Conservation (phyloP, 371 early-diverging fungal genomes). For the Mucor plumbeus region DNA sequence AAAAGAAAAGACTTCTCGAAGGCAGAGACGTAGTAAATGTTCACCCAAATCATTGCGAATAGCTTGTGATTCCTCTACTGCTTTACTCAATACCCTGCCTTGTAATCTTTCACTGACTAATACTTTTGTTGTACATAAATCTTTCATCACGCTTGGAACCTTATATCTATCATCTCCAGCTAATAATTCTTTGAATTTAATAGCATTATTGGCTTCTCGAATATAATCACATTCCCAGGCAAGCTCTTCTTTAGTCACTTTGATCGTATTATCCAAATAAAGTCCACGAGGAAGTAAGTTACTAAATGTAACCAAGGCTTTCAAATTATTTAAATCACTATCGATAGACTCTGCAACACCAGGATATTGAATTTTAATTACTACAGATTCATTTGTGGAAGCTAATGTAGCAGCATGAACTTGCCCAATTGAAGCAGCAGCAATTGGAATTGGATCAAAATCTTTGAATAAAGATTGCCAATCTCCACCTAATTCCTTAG, state of each 20-base stretch:
- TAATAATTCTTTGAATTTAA: conserved; percentile 69
- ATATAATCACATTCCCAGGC: conserved; percentile 94
- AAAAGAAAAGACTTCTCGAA: conserved; percentile 91
- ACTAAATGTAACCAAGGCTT: conserved; percentile 78
- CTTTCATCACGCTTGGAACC: conserved; percentile 78
- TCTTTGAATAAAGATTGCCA: conserved; percentile 75
- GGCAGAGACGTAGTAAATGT: conserved; percentile 78
- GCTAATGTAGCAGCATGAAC: conserved; percentile 82
- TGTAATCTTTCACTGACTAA: conserved; percentile 82
- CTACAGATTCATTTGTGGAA: conserved; percentile 64
- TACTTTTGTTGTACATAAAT: conserved; percentile 75
- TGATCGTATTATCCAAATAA: conserved; percentile 95
- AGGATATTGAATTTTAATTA: conserved; percentile 97
- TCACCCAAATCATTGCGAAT: conserved; percentile 68
- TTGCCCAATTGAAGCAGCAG: conserved; percentile 97
- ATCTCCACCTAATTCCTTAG: conserved; percentile 72
- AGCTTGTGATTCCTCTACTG: conserved; percentile 68
- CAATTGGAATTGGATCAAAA: conserved; percentile 84
- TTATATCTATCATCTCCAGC: conserved; percentile 66
- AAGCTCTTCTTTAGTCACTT: conserved; percentile 90
- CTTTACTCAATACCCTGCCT: conserved; percentile 77
- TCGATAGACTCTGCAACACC: conserved; percentile 91
- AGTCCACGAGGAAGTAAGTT: conserved; percentile 91
- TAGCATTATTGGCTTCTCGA: conserved; percentile 85
- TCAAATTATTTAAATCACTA: conserved; percentile 85